Conservation (phyloP, 306 rosid genomes). For the Fragaria vesca region DNA sequence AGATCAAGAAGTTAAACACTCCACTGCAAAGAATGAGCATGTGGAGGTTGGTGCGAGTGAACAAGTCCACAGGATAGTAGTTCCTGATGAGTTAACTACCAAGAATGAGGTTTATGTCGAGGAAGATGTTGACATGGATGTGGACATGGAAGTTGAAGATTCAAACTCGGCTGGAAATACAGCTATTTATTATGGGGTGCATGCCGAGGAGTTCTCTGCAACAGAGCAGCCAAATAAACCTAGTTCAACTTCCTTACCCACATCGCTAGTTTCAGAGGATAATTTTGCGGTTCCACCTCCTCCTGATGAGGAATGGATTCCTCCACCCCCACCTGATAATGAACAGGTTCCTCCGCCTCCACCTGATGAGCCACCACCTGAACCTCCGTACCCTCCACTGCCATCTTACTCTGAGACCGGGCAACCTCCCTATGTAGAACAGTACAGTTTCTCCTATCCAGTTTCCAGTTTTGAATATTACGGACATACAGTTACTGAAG, state of each 20-base stretch:
- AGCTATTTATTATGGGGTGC: conserved; percentile 20
- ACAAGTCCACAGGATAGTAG: conserved; percentile 34
- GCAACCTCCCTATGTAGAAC: conserved; percentile 58
- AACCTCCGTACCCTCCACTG: conserved; percentile 41
- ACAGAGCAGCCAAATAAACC: conserved; percentile 41
- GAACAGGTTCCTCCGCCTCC: conserved; percentile 90
- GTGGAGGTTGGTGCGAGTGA: conserved; percentile 32
- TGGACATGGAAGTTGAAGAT: conserved; percentile 98
- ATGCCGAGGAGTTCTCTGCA: conserved; percentile 30
- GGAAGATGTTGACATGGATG: conserved; percentile 97
- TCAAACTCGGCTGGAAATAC: conserved; percentile 45
- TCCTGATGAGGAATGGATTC: conserved; percentile 96
- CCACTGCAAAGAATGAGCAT: conserved; percentile 30
- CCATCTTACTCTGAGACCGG: conserved; percentile 61
- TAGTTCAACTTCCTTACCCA: conserved; percentile 28
- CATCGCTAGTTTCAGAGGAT: conserved; percentile 38
- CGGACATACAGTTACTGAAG: conserved; percentile 53
- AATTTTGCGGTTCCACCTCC: conserved; percentile 63
- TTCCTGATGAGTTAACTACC: conserved; percentile 43
- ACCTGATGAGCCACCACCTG: conserved; percentile 72
- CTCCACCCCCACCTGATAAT: conserved; percentile 95
- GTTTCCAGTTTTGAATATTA: conserved; percentile 58
- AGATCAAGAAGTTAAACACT: conserved; percentile 20
- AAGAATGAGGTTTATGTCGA: conserved; percentile 33
- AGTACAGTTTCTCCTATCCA: conserved; percentile 54